Percentiles rank a stretch among this genome's conserved stretches.
Evolutionary conservation across 2,329 filamentous ascomycete species (phyloP).

Genomic region (Fonsecaea monophora): DNA sequence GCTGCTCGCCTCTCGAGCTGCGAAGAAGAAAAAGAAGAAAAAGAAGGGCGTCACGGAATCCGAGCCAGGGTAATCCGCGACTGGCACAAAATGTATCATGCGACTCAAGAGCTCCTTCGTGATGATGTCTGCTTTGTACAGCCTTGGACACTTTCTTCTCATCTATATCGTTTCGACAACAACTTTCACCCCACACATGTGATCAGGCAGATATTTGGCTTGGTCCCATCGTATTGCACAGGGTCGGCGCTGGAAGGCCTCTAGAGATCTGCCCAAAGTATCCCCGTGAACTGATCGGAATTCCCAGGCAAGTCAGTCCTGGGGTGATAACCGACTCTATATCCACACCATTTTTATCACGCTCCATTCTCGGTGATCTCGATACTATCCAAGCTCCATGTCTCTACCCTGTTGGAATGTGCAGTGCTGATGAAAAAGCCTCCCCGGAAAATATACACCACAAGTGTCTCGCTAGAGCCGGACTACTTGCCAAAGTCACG

Average conservation of each 20-base stretch:
- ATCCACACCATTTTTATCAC: neutral
- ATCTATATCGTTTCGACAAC: neutral
- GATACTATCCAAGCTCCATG: neutral
- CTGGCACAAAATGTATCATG: neutral
- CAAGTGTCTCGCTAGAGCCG: neutral
- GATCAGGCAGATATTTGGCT: neutral
- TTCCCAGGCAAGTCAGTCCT: neutral
- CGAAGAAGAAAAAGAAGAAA: slow-evolving; percentile 39
- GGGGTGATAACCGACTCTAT: neutral
- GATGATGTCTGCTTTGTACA: neutral
- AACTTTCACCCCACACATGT: neutral
- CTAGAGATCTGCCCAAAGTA: neutral
- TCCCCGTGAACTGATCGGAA: neutral
- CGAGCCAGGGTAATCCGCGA: neutral
- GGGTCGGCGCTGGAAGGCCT: neutral
- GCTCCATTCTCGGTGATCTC: neutral
- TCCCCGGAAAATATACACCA: neutral
- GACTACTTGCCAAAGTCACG: neutral
- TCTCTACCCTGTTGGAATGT: neutral
- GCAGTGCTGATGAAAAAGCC: slow-evolving; percentile 1
- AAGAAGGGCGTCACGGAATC: slow-evolving; percentile 18
- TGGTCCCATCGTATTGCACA: neutral
- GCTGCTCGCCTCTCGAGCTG: slow-evolving; percentile 37
- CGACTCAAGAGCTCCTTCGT: neutral
- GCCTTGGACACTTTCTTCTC: neutral